These are phyloP conservation scores for Beverwykella pulmonaria DNA, from an alignment of 495 filamentous ascomycete genomes.

Conservation along the genomic window DNA sequence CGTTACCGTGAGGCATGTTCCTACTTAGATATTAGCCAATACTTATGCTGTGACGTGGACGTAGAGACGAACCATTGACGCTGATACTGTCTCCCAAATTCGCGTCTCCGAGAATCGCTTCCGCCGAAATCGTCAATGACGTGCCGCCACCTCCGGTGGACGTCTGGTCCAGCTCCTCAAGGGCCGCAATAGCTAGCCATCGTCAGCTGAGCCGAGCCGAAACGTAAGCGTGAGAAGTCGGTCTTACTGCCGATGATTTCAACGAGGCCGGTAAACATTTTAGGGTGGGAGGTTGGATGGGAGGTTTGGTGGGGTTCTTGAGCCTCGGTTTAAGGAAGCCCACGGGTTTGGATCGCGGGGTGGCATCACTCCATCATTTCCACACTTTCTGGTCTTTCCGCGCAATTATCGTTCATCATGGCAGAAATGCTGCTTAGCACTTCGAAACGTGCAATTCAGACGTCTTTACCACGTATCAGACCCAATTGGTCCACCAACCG, in stretches of 20 bases:
- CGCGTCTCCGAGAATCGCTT: slow-evolving; percentile 75
- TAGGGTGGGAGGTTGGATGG: slow-evolving; percentile 28
- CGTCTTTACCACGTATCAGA: not conserved
- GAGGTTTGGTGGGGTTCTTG: not conserved
- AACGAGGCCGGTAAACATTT: slow-evolving; percentile 97
- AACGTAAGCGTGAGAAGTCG: slow-evolving; percentile 14
- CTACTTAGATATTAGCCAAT: slow-evolving; percentile 42
- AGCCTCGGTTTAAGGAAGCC: slow-evolving; percentile 29
- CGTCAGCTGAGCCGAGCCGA: slow-evolving; percentile 41
- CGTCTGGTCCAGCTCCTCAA: slow-evolving; percentile 77
- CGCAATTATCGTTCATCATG: not conserved
- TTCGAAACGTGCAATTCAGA: not conserved
- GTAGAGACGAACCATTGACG: slow-evolving; percentile 69
- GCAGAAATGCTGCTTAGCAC: slow-evolving; percentile 2
- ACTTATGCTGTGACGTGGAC: not conserved
- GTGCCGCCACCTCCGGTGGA: slow-evolving; percentile 72
- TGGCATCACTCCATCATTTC: not conserved
- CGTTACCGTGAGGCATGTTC: slow-evolving; percentile 89
- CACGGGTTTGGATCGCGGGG: slow-evolving; percentile 6
- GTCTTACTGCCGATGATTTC: slow-evolving; percentile 88
- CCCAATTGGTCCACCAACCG: slow-evolving; percentile 15
- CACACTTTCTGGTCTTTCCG: not conserved
- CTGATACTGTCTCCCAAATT: slow-evolving; percentile 90
- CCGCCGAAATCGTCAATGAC: slow-evolving; percentile 82
- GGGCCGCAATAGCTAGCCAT: slow-evolving; percentile 71